Base-by-base conservation (phyloP, 495 filamentous ascomycete species). In the Trichoderma virens region DNA sequence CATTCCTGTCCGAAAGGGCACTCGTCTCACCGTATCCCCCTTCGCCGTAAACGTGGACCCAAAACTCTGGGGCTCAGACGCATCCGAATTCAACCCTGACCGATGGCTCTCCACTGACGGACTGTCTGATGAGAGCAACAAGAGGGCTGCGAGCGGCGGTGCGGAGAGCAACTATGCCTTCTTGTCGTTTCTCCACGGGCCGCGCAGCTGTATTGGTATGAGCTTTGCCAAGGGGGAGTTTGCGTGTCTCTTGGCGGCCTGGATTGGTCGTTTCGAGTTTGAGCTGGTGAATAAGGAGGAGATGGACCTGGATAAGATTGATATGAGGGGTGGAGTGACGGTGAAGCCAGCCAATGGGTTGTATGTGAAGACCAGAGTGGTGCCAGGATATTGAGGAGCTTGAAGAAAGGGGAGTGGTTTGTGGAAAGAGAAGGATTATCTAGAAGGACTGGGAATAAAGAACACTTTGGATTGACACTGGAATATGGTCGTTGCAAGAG, bases 221-320 rank as follows among this genome's bases (percentile, higher is more conserved):
- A 80, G 80, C 2, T 98, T 98, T 75, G 89, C 92, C 0, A 89
- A 86, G 74, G 79, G 85, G 0, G 94, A 97, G 79, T 90, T 95
- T 72, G 90, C 89, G 8, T 91, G 86, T 70, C 74, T 97, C 67
- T 65, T 98, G 60, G 93, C 91, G 61, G 81, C 83, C 3, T 81
- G 86, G 75, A 85, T 93, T 23, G 91, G 91, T 16, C 79, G 82
- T 45, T 95, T 88, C 67, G 79, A 87, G 67, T 84, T 91, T 68
- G 81, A 84, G 73, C 67, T 90, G 39, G 72, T 81, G 54, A 80
- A 90, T 66, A 78, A 82, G 60, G 77, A 86, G 65, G 73, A 77
- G 67, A 62, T 65, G 70, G 79, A 81, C 64, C 80, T 83, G 73
- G 76, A 73, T 30, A 82, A 87, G 65, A 62, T 92, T n/a, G 67